A percentile compares a stretch with the other conserved stretches of the same genome.
These are phyloP conservation scores for Tulasnella calospora DNA, from an alignment of 768 basidiomycete genomes.

Conservation along the genomic window DNA sequence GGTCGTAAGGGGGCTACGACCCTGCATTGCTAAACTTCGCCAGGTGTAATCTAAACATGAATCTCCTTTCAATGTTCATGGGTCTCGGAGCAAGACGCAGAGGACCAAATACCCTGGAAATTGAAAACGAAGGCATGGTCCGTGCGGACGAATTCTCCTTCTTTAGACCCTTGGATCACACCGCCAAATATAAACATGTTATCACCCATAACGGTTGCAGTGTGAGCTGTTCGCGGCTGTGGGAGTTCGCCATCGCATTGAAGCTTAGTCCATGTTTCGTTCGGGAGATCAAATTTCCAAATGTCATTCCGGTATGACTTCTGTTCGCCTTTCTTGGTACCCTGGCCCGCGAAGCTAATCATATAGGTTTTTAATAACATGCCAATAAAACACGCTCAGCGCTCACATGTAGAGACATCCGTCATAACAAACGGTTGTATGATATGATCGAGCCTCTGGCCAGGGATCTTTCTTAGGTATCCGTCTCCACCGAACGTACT, in stretches of 20 bases:
- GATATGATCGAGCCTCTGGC: neutral
- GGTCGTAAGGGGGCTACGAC: neutral
- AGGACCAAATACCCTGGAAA: neutral
- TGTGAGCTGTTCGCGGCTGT: neutral
- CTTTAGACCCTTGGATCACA: neutral
- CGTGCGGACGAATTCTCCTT: neutral
- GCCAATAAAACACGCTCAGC: neutral
- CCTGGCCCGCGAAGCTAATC: neutral
- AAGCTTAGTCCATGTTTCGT: neutral
- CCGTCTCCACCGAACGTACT: neutral
- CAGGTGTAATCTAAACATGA: neutral
- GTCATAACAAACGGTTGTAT: neutral
- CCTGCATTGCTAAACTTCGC: neutral
- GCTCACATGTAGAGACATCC: neutral
- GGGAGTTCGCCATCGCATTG: neutral
- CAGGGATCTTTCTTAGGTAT: neutral
- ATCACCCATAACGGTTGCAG: neutral
- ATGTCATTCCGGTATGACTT: neutral
- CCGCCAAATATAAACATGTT: neutral
- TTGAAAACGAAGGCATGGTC: neutral
- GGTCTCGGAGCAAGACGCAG: neutral
- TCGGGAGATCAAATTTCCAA: neutral
- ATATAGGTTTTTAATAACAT: neutral
- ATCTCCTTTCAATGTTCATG: neutral
- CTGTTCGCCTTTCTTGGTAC: neutral